phyloP scores from a whole-genome alignment of 441 rosid genomes.

The Brassica balearica region DNA sequence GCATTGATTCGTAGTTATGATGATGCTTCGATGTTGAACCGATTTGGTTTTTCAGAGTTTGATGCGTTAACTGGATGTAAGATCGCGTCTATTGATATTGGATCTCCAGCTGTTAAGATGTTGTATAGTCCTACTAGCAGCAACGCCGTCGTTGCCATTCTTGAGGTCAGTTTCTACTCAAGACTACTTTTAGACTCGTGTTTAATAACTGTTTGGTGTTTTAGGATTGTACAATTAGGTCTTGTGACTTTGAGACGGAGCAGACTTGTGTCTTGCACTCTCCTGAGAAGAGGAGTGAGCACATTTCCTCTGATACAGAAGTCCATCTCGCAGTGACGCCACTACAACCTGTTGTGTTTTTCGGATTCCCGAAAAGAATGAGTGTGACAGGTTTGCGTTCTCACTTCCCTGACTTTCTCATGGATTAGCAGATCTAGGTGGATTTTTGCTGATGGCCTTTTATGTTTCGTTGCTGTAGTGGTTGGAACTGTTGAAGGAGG shows the following conservation, averaged over 20 bases:
- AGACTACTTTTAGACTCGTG: not conserved
- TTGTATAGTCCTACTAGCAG: constrained; percentile 83
- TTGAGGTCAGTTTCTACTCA: constrained; percentile 55
- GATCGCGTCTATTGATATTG: constrained; percentile 81
- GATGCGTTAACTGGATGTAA: constrained; percentile 96
- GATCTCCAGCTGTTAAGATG: constrained; percentile 89
- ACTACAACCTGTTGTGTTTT: constrained; percentile 95
- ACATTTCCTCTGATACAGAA: constrained; percentile 77
- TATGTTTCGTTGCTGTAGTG: constrained; percentile 59
- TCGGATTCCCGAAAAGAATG: constrained; percentile 93
- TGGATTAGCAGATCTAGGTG: not conserved
- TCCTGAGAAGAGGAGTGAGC: constrained; percentile 90
- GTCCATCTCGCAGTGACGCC: constrained; percentile 99
- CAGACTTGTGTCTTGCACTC: constrained; percentile 97
- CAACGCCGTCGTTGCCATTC: constrained; percentile 85
- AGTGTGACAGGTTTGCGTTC: constrained; percentile 75
- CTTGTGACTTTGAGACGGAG: constrained; percentile 96
- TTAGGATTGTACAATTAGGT: constrained; percentile 97
- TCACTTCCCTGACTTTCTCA: constrained; percentile 3
- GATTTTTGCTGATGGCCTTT: constrained; percentile 21
- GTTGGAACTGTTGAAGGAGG: constrained; percentile 99
- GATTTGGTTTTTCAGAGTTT: constrained; percentile 59
- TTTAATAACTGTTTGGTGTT: not conserved
- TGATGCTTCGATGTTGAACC: not conserved
- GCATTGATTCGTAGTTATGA: not conserved